phyloP scores from a whole-genome alignment of 805 yeast species.

The Clavispora phyllophila region DNA sequence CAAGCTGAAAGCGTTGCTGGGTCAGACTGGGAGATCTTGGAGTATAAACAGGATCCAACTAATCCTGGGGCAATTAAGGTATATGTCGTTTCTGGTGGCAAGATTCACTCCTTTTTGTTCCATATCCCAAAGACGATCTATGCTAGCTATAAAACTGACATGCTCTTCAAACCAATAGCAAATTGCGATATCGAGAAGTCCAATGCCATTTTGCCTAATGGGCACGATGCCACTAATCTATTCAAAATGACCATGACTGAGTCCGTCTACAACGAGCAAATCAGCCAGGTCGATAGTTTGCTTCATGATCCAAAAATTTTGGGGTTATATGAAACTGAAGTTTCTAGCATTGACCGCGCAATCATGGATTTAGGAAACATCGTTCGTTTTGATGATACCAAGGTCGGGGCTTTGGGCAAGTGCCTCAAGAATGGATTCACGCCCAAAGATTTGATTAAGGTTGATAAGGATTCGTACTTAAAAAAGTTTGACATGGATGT shows the following conservation, averaged over 20 bases:
- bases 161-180: slow-evolving; percentile 39
- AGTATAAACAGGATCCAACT: slow-evolving; percentile 50
- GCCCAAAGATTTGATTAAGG: slow-evolving; percentile 46
- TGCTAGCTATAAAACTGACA: slow-evolving; percentile 54
- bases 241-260: slow-evolving; percentile 72
- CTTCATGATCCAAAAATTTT: slow-evolving; percentile 56
- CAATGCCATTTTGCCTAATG: slow-evolving; percentile 64
- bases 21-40: slow-evolving; percentile 81
- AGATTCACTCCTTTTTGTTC: slow-evolving; percentile 67
- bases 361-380: slow-evolving; percentile 73
- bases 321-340: slow-evolving; percentile 73
- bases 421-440: slow-evolving; percentile 86
- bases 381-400: slow-evolving; percentile 62
- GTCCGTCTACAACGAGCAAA: slow-evolving; percentile 49
- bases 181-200: slow-evolving; percentile 56
- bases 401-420: slow-evolving; percentile 78
- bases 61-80: slow-evolving; percentile 77
- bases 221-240: slow-evolving; percentile 47
- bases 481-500: slow-evolving; percentile 50
- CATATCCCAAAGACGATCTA: slow-evolving; percentile 71
- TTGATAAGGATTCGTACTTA: slow-evolving; percentile 50
- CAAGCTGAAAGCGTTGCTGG: slow-evolving; percentile 79
- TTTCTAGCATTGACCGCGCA: slow-evolving; percentile 65
- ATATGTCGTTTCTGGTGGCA: slow-evolving; percentile 60
- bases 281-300: slow-evolving; percentile 53